These are phyloP conservation scores for Eremochloa ophiuroides DNA, from an alignment of 176 grass and related monocot species.

Conservation along the genomic window DNA sequence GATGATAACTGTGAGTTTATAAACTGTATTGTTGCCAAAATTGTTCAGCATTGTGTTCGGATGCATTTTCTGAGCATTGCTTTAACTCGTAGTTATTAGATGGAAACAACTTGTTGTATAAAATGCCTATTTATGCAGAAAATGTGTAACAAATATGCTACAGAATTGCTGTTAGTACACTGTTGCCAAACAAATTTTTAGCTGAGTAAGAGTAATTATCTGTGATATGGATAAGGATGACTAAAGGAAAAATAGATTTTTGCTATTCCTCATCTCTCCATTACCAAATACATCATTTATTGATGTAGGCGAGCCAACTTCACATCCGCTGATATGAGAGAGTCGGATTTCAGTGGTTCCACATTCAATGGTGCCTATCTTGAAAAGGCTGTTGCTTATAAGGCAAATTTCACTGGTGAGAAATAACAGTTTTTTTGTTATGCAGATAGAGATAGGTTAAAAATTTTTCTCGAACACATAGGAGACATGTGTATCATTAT, in stretches of 20 bases:
- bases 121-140: not conserved
- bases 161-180: not conserved
- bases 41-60: not conserved
- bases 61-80: not conserved
- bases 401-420: slow-evolving; percentile 83
- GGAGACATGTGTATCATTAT: not conserved
- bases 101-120: not conserved
- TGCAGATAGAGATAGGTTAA: not conserved
- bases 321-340: slow-evolving; percentile 88
- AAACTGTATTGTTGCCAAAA: not conserved
- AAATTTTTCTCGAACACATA: not conserved
- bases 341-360: slow-evolving; percentile 92
- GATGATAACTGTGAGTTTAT: not conserved
- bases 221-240: not conserved
- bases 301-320: slow-evolving; percentile 78
- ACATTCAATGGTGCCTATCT: slow-evolving; percentile 98
- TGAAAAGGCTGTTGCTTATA: slow-evolving; percentile 98
- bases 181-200: not conserved
- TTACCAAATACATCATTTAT: slow-evolving; percentile 13
- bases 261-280: not conserved
- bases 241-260: not conserved
- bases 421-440: slow-evolving; percentile 14
- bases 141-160: not conserved
- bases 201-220: not conserved
- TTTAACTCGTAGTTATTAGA: not conserved